Percentiles rank a stretch among this genome's conserved stretches.
Conservation (phyloP, 139 green algal genomes). For the Tetraselmis striata region DNA sequence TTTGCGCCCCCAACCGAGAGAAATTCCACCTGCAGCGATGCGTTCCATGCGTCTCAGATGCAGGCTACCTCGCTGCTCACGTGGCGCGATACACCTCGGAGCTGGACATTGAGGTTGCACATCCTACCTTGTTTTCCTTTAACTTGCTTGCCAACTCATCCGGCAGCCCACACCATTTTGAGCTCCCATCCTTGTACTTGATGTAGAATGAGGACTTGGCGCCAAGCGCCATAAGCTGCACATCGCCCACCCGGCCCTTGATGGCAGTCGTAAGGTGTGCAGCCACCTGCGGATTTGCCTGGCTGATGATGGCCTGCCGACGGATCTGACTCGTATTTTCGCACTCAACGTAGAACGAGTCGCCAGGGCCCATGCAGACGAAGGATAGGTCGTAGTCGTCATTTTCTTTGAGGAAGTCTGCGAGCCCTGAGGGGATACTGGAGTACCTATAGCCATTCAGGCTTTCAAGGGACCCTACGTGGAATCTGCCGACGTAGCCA, state of each 20-base stretch:
- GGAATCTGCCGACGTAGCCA: background rate
- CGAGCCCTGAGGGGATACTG: background rate
- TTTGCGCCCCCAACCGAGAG: background rate
- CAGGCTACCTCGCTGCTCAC: background rate
- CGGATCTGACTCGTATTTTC: background rate
- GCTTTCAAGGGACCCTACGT: too few relatives aligned
- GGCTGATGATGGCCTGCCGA: background rate
- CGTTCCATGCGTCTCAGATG: too few relatives aligned
- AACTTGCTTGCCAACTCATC: background rate
- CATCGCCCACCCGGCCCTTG: too few relatives aligned
- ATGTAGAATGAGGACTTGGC: background rate
- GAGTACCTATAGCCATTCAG: too few relatives aligned
- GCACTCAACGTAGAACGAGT: background rate
- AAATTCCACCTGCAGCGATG: background rate
- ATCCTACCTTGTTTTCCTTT: background rate
- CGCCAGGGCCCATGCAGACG: background rate
- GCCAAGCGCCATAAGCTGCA: background rate
- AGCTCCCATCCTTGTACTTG: background rate
- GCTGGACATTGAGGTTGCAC: background rate
- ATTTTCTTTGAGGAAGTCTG: background rate
- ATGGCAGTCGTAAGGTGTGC: too few relatives aligned
- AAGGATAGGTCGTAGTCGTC: background rate
- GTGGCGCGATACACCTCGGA: background rate
- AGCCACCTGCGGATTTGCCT: background rate
- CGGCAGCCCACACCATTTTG: background rate